Evolutionary conservation across 75 land plant genomes (phyloP).

Genomic region (Pinus taeda): DNA sequence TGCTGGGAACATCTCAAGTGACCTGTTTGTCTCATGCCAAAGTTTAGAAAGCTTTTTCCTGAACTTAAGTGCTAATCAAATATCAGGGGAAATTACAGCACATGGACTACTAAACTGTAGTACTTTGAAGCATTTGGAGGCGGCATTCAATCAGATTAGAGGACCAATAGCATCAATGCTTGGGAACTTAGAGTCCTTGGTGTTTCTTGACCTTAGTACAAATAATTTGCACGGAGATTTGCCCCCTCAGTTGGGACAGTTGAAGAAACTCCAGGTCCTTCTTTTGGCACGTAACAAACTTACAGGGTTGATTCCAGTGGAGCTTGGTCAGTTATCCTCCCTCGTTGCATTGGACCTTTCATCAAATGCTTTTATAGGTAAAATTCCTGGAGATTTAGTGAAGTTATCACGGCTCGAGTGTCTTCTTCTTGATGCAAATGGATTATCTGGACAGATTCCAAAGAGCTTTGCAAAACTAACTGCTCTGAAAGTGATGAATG

Average conservation of each 20-base stretch:
- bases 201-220: conserved; percentile 44
- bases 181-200: conserved; percentile 26
- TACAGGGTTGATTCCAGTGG: conserved; percentile 52
- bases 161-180: conserved; percentile 50
- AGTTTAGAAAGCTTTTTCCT: conserved; percentile 40
- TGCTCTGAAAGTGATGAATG: conserved; percentile 39
- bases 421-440: conserved; percentile 49
- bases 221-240: conserved; percentile 50
- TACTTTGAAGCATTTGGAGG: conserved; percentile 43
- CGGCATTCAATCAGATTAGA: conserved; percentile 41
- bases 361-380: conserved; percentile 47
- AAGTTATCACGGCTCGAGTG: conserved; percentile 26
- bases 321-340: conserved; percentile 42
- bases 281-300: conserved; percentile 54
- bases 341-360: conserved; percentile 64
- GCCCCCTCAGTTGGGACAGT: conserved; percentile 42
- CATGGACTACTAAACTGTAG: conserved; percentile 31
- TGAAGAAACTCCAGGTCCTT: conserved; percentile 35
- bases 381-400: conserved; percentile 55
- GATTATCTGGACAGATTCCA: conserved; percentile 68
- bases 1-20: conserved; percentile 39
- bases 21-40: conserved; percentile 33
- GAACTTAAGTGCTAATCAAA: conserved; percentile 50
- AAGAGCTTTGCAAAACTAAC: conserved; percentile 41
- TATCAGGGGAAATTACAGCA: conserved; percentile 41